phyloP scores from a whole-genome alignment of 768 basidiomycete species.

The Rhizopogon sp. region DNA sequence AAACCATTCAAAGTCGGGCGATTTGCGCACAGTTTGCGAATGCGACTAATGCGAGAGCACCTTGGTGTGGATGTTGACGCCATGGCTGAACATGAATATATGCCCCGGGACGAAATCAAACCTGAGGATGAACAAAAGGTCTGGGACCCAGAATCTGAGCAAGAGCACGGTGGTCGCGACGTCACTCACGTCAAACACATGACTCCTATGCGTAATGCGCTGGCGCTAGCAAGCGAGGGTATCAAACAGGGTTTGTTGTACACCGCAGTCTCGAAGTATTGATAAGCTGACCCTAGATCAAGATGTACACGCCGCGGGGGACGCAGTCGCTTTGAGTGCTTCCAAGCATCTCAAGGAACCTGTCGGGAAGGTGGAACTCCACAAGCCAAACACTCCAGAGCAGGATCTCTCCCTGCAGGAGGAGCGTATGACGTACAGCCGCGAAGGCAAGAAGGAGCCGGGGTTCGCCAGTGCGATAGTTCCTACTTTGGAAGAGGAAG shows the following conservation, averaged over 20 bases:
- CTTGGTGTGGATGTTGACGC: conserved; percentile 92
- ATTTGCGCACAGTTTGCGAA: conserved; percentile 90
- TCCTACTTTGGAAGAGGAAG: conserved; percentile 69
- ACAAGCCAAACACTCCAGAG: not conserved
- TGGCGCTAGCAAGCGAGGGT: conserved; percentile 33
- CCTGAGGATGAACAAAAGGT: conserved; percentile 47
- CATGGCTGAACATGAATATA: conserved; percentile 70
- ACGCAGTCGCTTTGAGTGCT: conserved; percentile 30
- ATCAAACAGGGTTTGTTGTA: conserved; percentile 45
- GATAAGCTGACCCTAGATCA: conserved; percentile 6
- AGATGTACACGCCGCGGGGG: conserved; percentile 39
- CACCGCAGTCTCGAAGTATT: not conserved
- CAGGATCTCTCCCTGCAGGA: conserved; percentile 36
- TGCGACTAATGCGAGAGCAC: conserved; percentile 96
- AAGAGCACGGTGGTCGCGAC: conserved; percentile 40
- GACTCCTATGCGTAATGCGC: conserved; percentile 26
- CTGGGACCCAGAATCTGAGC: conserved; percentile 76
- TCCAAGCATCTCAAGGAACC: conserved; percentile 35
- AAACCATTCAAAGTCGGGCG: conserved; percentile 93
- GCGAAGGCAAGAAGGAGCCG: conserved; percentile 43
- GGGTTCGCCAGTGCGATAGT: conserved; percentile 62
- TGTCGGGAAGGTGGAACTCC: not conserved
- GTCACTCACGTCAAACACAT: conserved; percentile 37
- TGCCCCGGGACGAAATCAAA: conserved; percentile 46
- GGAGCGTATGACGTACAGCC: conserved; percentile 49